A percentile compares a stretch with the other conserved stretches of the same genome.
Conservation (phyloP, 345 rosid species). For the Gynandropsis gynandra region DNA sequence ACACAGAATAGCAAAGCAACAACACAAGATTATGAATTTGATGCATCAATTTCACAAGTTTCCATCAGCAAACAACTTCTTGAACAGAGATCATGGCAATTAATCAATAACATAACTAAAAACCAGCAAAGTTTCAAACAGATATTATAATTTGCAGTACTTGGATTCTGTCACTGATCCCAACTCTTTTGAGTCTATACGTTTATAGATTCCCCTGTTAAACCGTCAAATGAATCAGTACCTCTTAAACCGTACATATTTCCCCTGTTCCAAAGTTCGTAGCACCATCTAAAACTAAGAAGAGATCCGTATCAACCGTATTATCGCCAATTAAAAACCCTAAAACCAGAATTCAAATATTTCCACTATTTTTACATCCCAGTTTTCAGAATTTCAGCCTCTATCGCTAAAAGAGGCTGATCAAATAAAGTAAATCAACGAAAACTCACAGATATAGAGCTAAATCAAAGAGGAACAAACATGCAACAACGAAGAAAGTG, state of each 20-base stretch:
- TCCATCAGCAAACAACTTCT: background rate
- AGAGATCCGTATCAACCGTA: background rate
- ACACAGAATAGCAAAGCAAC: constrained; percentile 8
- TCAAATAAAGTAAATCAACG: constrained; percentile 7
- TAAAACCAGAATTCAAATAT: too few species aligned
- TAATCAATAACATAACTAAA: background rate
- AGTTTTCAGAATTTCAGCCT: background rate
- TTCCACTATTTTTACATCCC: background rate
- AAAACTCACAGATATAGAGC: background rate
- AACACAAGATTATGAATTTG: background rate
- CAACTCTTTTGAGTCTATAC: too few species aligned
- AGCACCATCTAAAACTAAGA: too few species aligned
- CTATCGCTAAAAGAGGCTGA: background rate
- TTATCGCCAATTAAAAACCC: background rate
- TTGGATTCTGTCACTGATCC: too few species aligned
- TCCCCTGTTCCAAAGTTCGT: too few species aligned
- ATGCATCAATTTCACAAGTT: background rate
- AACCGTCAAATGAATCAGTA: too few species aligned
- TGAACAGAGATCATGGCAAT: background rate
- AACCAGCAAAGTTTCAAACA: too few species aligned
- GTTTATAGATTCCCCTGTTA: too few species aligned
- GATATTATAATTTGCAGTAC: too few species aligned
- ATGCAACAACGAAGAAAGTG: background rate
- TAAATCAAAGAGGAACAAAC: background rate
- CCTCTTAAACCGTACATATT: too few species aligned